Evolutionary conservation across 2,329 filamentous ascomycete species (phyloP), one percentile per base, ranked within the genome.

Genomic region (Chaetomium sp.): DNA sequence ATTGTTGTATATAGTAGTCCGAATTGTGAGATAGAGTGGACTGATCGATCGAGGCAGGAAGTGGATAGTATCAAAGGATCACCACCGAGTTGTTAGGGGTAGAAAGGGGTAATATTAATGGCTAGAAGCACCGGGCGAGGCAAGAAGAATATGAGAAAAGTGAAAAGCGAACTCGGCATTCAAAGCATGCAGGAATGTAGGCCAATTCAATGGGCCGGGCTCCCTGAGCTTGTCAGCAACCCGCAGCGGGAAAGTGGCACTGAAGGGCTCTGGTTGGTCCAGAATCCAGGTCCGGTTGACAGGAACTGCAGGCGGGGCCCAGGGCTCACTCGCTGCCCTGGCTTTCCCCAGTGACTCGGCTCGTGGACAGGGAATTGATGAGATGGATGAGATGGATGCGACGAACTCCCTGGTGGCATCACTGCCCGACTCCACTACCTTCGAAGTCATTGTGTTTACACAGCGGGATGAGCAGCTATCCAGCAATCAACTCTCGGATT

Each of bases 1-100:
- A 91, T 91, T 65, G 69, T 80, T 65, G 21, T 2, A 33, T 4
- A 19, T 2, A 19, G 7, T 19, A 42, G 5, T 42, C 16, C 38
- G 38, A 16, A 42, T 42, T 42, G 19, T 42, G 47, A 27, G 23
- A 16, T 16, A 25, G 55, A 10, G 31, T 42, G 21, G n/a, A 33
- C 23, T 21, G 57, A 50, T 51, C 10, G 25, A 29, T 33, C 19
- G 25, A 29, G 38, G 19, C 21, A 25, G 33, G 7, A 42, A 57
- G 31, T 35, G 49, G 33, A 29, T 9, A 8, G 31, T 33, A 21
- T 38, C 10, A 51, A 57, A n/a, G n/a, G 25, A 54, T 23, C 9
- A 10, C 21, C 9, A 10, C 29, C 29, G 33, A 35, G n/a, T 23
- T n/a, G 21, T 45, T 53, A 56, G 60, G 51, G 60, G 54, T 61